A percentile compares a stretch with the other conserved stretches of the same genome.
These are phyloP conservation scores for Smithsoniella earleae DNA, from an alignment of 163 green algal species.

Conservation along the genomic window DNA sequence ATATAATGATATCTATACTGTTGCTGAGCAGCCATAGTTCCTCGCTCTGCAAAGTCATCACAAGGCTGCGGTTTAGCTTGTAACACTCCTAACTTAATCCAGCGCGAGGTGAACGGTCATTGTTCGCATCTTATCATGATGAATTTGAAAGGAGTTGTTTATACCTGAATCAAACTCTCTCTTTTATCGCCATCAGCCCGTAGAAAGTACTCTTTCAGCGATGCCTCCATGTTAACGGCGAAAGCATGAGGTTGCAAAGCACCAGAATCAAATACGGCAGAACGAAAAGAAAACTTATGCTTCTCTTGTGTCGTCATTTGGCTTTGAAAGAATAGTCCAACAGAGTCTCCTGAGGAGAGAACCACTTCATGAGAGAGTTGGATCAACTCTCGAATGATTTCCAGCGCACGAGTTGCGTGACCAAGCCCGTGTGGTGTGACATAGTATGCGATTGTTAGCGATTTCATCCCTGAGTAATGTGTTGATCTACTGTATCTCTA, in stretches of 20 bases:
- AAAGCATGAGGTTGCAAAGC: constrained; percentile 58
- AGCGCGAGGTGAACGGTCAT: no score
- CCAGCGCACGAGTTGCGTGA: constrained; percentile 51
- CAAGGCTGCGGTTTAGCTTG: no score
- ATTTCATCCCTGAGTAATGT: neutral
- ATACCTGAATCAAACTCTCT: neutral
- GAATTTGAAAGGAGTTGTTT: no score
- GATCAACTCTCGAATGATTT: constrained; percentile 35
- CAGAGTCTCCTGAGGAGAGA: constrained; percentile 33
- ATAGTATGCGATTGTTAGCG: constrained; percentile 57
- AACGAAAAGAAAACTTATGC: constrained; percentile 37
- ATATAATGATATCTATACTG: constrained; percentile 48
- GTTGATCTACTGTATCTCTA: no score
- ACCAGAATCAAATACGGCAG: constrained; percentile 51
- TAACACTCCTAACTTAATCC: no score
- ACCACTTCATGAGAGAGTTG: neutral
- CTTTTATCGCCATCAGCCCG: neutral
- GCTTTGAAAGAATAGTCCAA: constrained; percentile 3
- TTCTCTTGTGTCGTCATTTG: neutral
- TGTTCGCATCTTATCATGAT: no score
- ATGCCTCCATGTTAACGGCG: constrained; percentile 45
- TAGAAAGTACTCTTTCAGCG: constrained; percentile 42
- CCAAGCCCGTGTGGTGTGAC: constrained; percentile 62
- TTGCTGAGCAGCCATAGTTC: constrained; percentile 43
- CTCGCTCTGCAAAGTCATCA: constrained; percentile 47